Conservation (phyloP, 2,329 filamentous ascomycete species). For the Beauveria scarabaeidicola region DNA sequence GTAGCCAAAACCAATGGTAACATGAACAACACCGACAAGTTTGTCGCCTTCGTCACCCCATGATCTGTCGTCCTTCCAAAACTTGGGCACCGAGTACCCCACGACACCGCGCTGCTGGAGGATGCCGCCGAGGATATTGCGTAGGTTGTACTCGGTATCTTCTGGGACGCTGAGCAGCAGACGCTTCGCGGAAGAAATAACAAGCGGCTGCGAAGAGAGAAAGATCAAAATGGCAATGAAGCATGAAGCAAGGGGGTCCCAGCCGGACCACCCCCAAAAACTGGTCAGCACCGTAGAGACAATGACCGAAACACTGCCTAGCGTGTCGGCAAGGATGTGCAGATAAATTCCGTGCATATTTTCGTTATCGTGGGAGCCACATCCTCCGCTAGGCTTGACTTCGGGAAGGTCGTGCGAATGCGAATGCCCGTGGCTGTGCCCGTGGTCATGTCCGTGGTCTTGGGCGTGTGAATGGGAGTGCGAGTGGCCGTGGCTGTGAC, state of each 20-base stretch:
- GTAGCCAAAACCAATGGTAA: slow-evolving; percentile 63
- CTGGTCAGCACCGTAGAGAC: slow-evolving; percentile 83
- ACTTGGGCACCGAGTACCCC: slow-evolving; percentile 77
- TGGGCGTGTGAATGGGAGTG: slow-evolving; percentile 33
- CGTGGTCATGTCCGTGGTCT: slow-evolving; percentile 32
- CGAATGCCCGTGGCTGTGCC: slow-evolving; percentile 25
- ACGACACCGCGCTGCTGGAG: slow-evolving; percentile 75
- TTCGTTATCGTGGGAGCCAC: slow-evolving; percentile 67
- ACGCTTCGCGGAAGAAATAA: slow-evolving; percentile 73
- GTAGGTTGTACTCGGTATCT: slow-evolving; percentile 77
- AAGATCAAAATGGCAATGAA: slow-evolving; percentile 91
- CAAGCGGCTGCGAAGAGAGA: slow-evolving; percentile 80
- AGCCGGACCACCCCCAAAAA: slow-evolving; percentile 82
- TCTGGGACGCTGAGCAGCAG: slow-evolving; percentile 79
- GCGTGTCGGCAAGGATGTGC: slow-evolving; percentile 87
- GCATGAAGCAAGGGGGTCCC: slow-evolving; percentile 90
- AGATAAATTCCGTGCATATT: slow-evolving; percentile 98
- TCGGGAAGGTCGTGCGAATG: slow-evolving; percentile 32
- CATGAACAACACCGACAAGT: slow-evolving; percentile 77
- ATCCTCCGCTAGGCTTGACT: slow-evolving; percentile 25
- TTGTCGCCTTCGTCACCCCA: slow-evolving; percentile 36
- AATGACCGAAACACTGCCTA: slow-evolving; percentile 91
- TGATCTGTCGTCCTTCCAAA: slow-evolving; percentile 75
- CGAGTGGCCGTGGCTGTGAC: slow-evolving; percentile 29
- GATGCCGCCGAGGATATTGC: slow-evolving; percentile 77